Evolutionary conservation across 1,284 basidiomycete genomes (phyloP), one percentile per base, ranked within the genome.

Genomic region (Cryptococcus maquisensis): DNA sequence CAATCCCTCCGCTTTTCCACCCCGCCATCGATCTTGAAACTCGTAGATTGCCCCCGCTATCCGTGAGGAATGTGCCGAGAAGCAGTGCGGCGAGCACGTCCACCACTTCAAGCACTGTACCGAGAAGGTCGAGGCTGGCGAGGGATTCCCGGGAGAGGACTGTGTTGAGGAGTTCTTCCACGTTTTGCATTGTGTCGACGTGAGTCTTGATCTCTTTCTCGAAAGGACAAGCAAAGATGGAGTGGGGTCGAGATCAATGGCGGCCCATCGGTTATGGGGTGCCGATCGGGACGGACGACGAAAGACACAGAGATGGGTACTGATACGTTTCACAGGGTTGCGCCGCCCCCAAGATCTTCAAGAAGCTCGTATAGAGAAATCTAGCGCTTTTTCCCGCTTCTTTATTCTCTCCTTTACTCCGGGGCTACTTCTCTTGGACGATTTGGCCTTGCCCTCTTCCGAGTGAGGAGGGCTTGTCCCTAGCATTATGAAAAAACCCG

Each of bases 101-200:
- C 84, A 88, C 74, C 92, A 96, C 79, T 95, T 95, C 77, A 82
- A 87, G 62, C 88, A 93, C 71, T 96, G 92, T 77, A 82, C 87
- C 69, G 87, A 94, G 76, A 91, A 90, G 78, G 61, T 75, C 49
- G 79, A 85, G 58, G 80, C 79, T 32, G 91, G 91, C 40, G 73
- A 92, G 68, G 90, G 89, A 46, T 90, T 83, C 82, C 88, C 72
- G 15, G 83, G 83, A 61, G 90, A 94, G 80, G 88, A 91, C 72
- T 94, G 90, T 72, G 88, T 93, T 49, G 90, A 92, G 79, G 91
- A 94, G 81, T 67, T 76, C 50, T 76, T 75, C 74, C 75, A 77
- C 67, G 52, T 76, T 47, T 90, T 92, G 88, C 90, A 92, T 79
- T 91, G 89, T 69, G 87, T 86, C 59, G 88, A 92, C 65, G 88